A percentile compares a stretch with the other conserved stretches of the same genome.
These are phyloP conservation scores for Lentinula novae-zelandiae DNA, from an alignment of 1,284 basidiomycete species.

Conservation along the genomic window DNA sequence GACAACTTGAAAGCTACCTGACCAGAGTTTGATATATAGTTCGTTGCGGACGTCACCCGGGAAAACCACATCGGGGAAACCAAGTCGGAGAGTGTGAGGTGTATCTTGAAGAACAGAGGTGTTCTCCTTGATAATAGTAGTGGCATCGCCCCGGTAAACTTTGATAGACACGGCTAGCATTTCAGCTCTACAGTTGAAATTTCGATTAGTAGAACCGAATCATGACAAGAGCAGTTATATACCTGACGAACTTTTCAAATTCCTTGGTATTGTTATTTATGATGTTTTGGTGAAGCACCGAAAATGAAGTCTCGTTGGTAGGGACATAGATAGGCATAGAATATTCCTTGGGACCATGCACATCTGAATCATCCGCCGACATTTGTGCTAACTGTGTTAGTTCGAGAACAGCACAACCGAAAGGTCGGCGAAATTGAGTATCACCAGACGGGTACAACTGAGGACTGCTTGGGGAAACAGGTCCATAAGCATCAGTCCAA, in stretches of 20 bases:
- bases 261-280: conserved; percentile 78
- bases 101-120: conserved; percentile 83
- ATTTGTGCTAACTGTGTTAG: conserved; percentile 74
- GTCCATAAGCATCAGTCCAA: conserved; percentile 10
- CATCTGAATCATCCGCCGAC: conserved; percentile 56
- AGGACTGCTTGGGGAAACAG: conserved; percentile 11
- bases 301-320: conserved; percentile 81
- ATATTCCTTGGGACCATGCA: conserved; percentile 67
- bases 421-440: conserved; percentile 78
- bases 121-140: conserved; percentile 79
- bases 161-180: conserved; percentile 87
- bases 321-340: conserved; percentile 90
- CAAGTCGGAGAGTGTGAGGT: conserved; percentile 84
- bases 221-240: conserved; percentile 18
- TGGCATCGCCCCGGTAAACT: conserved; percentile 80
- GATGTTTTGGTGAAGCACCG: conserved; percentile 94
- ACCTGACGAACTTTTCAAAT: conserved; percentile 84
- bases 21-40: conserved; percentile 93
- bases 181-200: conserved; percentile 60
- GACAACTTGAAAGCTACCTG: conserved; percentile 71
- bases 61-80: conserved; percentile 95
- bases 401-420: conserved; percentile 92
- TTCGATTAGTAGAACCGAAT: conserved; percentile 12
- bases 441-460: conserved; percentile 23
- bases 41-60: conserved; percentile 93